Evolutionary conservation across 1,139 yeast genomes (phyloP), one percentile per base, ranked within the genome.

Genomic region (Blastobotrys petasosporus): DNA sequence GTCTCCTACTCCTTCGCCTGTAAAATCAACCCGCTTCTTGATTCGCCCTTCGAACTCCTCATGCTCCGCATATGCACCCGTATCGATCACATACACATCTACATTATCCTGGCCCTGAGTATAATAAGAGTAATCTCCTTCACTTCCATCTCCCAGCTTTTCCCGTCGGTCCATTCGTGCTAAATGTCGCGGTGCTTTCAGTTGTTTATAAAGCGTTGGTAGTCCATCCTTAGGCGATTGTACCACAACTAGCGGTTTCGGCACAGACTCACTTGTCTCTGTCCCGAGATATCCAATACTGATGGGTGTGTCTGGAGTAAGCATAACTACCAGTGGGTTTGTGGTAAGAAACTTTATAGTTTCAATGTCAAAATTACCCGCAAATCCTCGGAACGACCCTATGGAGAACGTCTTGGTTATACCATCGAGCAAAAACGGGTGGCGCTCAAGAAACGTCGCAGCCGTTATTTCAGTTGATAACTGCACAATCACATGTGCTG

Each of bases 51-150:
- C 80, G 58, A 85, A 82, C 37, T 84, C 85, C 0, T 79, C 78
- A 56, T 82, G 84, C 0, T 69, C 71, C 15, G 71, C 62, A 46
- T 71, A 70, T 25, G 85, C 66, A 0, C 95, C 95, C 1, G 94
- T 82, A 62, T 88, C 97, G 38, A 87, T 68, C n/a, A 88, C 77
- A 61, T 86, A 88, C 0, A 80, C 95, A 53, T 73, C 75, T 0
- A 85, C 84, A 20, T 73, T 76, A 10, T 65, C 59, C 1, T 56
- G 61, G 11, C 61, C 61, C 8, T 83, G 73, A 2, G 54, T 69
- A 47, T 66, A 61, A 38, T 63, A 65, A n/a, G 68, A 66, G 12
- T 59, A 63, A 31, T 32, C 13, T 5, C 38, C 17, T 13, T 7
- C 25, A 11, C 10, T 20, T 8, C 11, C n/a, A 8, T 32, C 37